A percentile compares a stretch with the other conserved stretches of the same genome.
Conservation (phyloP, 192 early-diverging fungal genomes). For the Phycomyces nitens region DNA sequence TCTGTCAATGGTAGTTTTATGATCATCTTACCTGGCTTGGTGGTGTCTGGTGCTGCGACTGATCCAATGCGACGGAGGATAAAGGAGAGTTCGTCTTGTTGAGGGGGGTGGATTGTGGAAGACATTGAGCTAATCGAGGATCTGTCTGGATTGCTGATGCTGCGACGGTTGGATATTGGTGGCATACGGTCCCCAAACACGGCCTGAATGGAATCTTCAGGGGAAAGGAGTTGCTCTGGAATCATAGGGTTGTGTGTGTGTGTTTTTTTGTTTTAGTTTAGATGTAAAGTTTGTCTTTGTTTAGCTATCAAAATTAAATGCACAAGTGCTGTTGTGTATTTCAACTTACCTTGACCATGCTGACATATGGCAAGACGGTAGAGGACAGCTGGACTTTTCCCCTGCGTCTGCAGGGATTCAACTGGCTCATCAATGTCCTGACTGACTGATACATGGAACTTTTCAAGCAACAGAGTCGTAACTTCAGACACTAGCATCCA, state of each 20-base stretch:
- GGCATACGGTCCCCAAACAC: conserved; percentile 17
- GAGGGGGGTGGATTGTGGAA: not conserved
- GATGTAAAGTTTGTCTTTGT: not conserved
- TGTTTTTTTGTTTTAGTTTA: not conserved
- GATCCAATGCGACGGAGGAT: not conserved
- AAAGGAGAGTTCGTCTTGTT: not conserved
- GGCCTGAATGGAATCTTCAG: conserved; percentile 8
- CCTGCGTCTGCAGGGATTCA: conserved; percentile 13
- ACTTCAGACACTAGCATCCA: conserved; percentile 39
- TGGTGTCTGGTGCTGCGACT: not conserved
- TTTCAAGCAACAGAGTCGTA: conserved; percentile 40
- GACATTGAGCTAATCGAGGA: conserved; percentile 8
- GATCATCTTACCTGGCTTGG: not conserved
- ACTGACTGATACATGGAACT: conserved; percentile 28
- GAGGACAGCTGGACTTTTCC: conserved; percentile 9
- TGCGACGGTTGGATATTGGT: conserved; percentile 9
- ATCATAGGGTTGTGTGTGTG: too few relatives aligned
- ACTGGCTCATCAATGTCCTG: not conserved
- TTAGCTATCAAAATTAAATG: not conserved
- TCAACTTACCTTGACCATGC: conserved; percentile 21
- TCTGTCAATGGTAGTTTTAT: not conserved
- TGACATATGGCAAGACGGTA: conserved; percentile 21
- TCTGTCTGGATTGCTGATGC: conserved; percentile 25
- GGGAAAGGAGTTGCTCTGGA: conserved; percentile 19
- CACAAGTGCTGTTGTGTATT: not conserved